Conservation (phyloP, 2,329 filamentous ascomycete genomes). For the Pestalotiopsis sp. region DNA sequence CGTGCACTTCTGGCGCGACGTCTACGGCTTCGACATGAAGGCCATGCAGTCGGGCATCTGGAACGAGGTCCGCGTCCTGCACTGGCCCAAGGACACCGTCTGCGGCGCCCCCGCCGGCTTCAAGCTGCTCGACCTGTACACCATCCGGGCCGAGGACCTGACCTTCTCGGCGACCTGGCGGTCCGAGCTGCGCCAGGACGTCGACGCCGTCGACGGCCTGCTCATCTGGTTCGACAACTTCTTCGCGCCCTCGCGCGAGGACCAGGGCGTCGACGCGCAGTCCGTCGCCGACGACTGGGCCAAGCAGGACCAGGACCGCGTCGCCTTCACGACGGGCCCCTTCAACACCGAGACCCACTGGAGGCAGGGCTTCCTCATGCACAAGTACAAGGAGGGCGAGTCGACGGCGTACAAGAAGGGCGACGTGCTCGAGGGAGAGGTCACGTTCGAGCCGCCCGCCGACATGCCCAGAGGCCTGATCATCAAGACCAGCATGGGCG, state of each 20-base stretch:
- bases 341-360: slow-evolving; percentile 80
- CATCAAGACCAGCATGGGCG: slow-evolving; percentile 66
- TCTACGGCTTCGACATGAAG: slow-evolving; percentile 94
- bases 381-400: slow-evolving; percentile 53
- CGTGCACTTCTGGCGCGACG: slow-evolving; percentile 84
- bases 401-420: slow-evolving; percentile 54
- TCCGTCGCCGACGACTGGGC: slow-evolving; percentile 64
- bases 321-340: slow-evolving; percentile 90
- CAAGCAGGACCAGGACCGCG: slow-evolving; percentile 58
- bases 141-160: slow-evolving; percentile 70
- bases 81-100: slow-evolving; percentile 64
- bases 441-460: slow-evolving; percentile 71
- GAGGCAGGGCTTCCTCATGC: slow-evolving; percentile 79
- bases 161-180: slow-evolving; percentile 73
- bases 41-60: slow-evolving; percentile 84
- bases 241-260: slow-evolving; percentile 68
- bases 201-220: slow-evolving; percentile 80
- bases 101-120: slow-evolving; percentile 67
- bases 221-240: slow-evolving; percentile 94
- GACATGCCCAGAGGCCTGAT: slow-evolving; percentile 71
- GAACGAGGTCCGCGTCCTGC: slow-evolving; percentile 79
- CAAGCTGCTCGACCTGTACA: slow-evolving; percentile 76
- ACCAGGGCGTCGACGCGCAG: slow-evolving; percentile 48
- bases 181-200: slow-evolving; percentile 60
- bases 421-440: slow-evolving; percentile 63